Conservation (phyloP, 139 green algal species). For the Picocystis salinarum region DNA sequence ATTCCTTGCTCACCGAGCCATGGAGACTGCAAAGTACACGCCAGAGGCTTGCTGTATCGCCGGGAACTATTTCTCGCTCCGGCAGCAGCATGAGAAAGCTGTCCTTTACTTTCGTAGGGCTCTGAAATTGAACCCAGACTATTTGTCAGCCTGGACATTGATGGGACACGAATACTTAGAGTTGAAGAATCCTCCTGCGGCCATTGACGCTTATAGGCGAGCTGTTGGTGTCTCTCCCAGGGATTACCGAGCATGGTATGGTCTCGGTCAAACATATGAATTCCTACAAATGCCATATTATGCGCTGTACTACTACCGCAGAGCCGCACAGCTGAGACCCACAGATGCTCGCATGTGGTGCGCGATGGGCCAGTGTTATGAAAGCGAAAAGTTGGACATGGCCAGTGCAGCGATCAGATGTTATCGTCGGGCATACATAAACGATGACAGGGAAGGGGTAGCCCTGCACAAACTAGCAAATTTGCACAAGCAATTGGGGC, state of each 20-base stretch:
- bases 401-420: constrained; percentile 43
- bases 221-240: not conserved
- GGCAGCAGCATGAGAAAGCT: constrained; percentile 44
- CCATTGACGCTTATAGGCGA: constrained; percentile 37
- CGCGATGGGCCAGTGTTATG: constrained; percentile 88
- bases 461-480: constrained; percentile 50
- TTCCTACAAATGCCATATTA: constrained; percentile 76
- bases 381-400: constrained; percentile 40
- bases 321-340: constrained; percentile 52
- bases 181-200: constrained; percentile 79
- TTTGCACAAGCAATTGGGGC: not conserved
- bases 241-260: constrained; percentile 95
- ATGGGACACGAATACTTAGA: constrained; percentile 98
- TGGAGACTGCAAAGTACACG: constrained; percentile 64
- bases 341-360: constrained; percentile 91
- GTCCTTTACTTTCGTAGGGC: constrained; percentile 79
- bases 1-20: constrained; percentile 58
- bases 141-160: constrained; percentile 87
- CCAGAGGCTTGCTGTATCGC: constrained; percentile 79
- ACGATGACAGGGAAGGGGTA: constrained; percentile 65
- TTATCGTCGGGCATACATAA: constrained; percentile 53
- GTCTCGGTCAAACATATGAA: constrained; percentile 94
- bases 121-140: constrained; percentile 63
- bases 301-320: constrained; percentile 69
- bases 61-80: constrained; percentile 93